These are phyloP conservation scores for Moniliophthora roreri DNA, from an alignment of 1,284 basidiomycete species.

Conservation along the genomic window DNA sequence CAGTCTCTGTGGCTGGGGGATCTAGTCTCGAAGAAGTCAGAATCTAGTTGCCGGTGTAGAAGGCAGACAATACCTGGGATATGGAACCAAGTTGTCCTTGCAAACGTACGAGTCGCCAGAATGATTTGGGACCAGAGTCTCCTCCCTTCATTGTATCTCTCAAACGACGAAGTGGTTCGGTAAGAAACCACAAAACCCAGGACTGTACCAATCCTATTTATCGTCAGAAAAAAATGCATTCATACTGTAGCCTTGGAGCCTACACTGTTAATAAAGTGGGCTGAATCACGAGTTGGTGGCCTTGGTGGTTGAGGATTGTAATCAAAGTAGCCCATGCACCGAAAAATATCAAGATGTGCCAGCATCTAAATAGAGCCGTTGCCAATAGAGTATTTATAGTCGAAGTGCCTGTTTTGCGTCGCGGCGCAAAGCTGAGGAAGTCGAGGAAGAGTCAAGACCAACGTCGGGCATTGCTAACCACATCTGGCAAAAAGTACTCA, in stretches of 20 bases:
- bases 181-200: slow-evolving; percentile 68
- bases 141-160: slow-evolving; percentile 73
- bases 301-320: slow-evolving; percentile 47
- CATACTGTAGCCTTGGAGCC: slow-evolving; percentile 21
- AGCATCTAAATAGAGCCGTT: slow-evolving; percentile 65
- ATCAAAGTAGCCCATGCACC: slow-evolving; percentile 57
- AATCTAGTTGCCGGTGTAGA: not conserved
- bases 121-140: slow-evolving; percentile 71
- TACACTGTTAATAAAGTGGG: slow-evolving; percentile 63
- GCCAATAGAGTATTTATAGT: slow-evolving; percentile 54
- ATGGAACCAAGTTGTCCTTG: slow-evolving; percentile 65
- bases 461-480: not conserved
- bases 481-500: slow-evolving; percentile 8
- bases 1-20: slow-evolving; percentile 23
- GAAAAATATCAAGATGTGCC: slow-evolving; percentile 66
- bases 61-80: slow-evolving; percentile 43
- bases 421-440: slow-evolving; percentile 40
- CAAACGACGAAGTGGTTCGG: slow-evolving; percentile 75
- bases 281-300: slow-evolving; percentile 43
- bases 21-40: slow-evolving; percentile 19
- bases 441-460: no score
- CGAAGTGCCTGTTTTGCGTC: slow-evolving; percentile 36
- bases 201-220: slow-evolving; percentile 58
- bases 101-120: slow-evolving; percentile 54
- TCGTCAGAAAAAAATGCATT: not conserved